phyloP scores from a whole-genome alignment of 768 basidiomycete genomes.

The Boletus vermiculosoides region DNA sequence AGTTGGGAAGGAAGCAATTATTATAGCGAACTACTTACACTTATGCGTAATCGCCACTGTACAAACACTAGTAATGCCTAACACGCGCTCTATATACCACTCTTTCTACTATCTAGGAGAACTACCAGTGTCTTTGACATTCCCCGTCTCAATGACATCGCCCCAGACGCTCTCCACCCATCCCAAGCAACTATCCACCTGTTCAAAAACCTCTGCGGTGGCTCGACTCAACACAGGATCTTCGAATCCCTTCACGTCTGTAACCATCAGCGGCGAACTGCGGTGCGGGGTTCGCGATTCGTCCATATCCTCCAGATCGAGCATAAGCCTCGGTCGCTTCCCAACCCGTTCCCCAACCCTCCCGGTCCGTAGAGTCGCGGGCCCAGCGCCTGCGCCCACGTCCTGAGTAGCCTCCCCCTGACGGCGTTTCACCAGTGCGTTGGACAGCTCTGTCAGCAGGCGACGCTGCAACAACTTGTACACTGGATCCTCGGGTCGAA shows the following conservation, averaged over 20 bases:
- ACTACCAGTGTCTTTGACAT: background rate
- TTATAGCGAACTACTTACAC: background rate
- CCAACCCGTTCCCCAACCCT: slow-evolving; percentile 18
- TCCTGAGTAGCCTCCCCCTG: slow-evolving; percentile 4
- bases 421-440: slow-evolving; percentile 26
- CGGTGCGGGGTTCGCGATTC: slow-evolving; percentile 1
- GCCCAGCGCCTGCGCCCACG: slow-evolving; percentile 8
- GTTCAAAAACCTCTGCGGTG: slow-evolving; percentile 40
- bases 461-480: slow-evolving; percentile 62
- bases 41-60: background rate
- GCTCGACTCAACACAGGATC: slow-evolving; percentile 53
- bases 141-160: slow-evolving; percentile 34
- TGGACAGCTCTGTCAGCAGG: slow-evolving; percentile 42
- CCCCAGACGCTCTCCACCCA: slow-evolving; percentile 62
- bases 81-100: background rate
- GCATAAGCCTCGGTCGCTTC: slow-evolving; percentile 28
- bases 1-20: background rate
- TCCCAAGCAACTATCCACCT: slow-evolving; percentile 40
- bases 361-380: slow-evolving; percentile 35
- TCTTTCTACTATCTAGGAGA: background rate
- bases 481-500: slow-evolving; percentile 62
- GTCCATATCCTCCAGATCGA: slow-evolving; percentile 25
- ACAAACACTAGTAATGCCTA: background rate
- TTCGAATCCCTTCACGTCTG: slow-evolving; percentile 63
- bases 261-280: background rate